Evolutionary conservation across 345 rosid species (phyloP).

Genomic region (Excoecaria agallocha): DNA sequence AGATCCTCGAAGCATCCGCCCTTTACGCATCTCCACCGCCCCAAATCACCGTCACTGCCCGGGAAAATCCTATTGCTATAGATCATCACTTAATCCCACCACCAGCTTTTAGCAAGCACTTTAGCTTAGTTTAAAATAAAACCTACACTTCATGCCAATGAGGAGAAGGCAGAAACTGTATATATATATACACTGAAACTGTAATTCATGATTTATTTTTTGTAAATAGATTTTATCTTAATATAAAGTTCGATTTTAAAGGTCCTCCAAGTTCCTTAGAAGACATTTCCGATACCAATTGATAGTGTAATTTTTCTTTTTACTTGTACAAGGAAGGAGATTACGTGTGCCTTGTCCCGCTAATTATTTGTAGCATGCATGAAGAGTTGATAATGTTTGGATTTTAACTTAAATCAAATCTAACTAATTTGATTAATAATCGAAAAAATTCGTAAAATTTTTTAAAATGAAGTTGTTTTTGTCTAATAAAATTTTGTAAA

Average conservation of each 20-base stretch:
- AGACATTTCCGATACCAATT: too few relatives aligned
- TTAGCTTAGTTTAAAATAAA: constrained; percentile 22
- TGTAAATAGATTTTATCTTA: background rate
- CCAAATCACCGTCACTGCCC: constrained; percentile 40
- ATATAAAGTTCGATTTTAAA: background rate
- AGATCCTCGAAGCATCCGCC: constrained; percentile 52
- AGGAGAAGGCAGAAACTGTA: background rate
- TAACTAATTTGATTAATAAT: too few relatives aligned
- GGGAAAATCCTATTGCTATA: constrained; percentile 57
- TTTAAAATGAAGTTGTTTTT: too few relatives aligned
- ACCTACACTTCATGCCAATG: background rate
- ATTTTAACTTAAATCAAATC: too few relatives aligned
- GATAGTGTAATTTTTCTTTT: too few relatives aligned
- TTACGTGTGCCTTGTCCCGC: too few relatives aligned
- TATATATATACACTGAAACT: background rate
- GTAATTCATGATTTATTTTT: background rate
- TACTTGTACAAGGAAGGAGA: too few relatives aligned
- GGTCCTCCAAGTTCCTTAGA: too few relatives aligned
- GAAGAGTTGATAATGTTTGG: too few relatives aligned
- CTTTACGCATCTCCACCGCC: constrained; percentile 65
- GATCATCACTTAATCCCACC: constrained; percentile 22
- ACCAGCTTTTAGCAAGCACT: constrained; percentile 28
- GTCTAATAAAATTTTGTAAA: too few relatives aligned
- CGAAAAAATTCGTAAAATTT: too few relatives aligned
- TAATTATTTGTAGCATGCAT: too few relatives aligned